Conservation (phyloP, 2,329 filamentous ascomycete genomes). For the Talaromyces sp. region DNA sequence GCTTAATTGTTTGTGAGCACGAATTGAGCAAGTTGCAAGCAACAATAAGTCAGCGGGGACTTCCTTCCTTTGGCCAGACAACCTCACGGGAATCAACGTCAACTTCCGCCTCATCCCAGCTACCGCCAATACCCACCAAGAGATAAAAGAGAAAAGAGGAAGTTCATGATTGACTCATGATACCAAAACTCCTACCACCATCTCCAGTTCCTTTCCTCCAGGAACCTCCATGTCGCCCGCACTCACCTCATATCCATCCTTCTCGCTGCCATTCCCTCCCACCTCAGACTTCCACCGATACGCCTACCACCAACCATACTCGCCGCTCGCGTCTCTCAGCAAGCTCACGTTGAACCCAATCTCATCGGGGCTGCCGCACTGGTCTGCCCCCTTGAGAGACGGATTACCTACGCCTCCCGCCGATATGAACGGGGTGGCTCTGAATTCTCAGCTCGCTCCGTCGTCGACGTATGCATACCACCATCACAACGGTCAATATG, state of each 20-base stretch:
- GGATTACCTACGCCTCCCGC: constrained; percentile 41
- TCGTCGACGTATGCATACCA: constrained; percentile 15
- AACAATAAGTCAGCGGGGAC: background rate
- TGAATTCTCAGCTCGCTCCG: constrained; percentile 24
- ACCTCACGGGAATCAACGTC: background rate
- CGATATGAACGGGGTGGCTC: constrained; percentile 43
- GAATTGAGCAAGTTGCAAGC: constrained; percentile 13
- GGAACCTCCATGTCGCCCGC: constrained; percentile 14
- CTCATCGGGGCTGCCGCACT: constrained; percentile 24
- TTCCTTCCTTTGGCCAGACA: constrained; percentile 18
- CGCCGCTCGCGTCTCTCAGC: constrained; percentile 17
- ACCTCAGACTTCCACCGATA: constrained; percentile 25
- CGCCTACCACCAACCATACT: constrained; percentile 19
- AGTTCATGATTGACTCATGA: constrained; percentile 17
- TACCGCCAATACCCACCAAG: background rate
- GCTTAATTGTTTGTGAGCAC: background rate
- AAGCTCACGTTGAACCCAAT: constrained; percentile 15
- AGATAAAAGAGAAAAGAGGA: background rate
- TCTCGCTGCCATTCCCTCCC: constrained; percentile 28
- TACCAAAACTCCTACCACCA: constrained; percentile 11
- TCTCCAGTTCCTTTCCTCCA: constrained; percentile 20
- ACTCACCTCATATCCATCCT: constrained; percentile 21
- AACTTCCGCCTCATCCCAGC: background rate
- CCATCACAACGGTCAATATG: background rate
- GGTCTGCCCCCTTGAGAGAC: constrained; percentile 39